Conservation (phyloP, 2,329 filamentous ascomycete genomes). For the Cercospora beticola region DNA sequence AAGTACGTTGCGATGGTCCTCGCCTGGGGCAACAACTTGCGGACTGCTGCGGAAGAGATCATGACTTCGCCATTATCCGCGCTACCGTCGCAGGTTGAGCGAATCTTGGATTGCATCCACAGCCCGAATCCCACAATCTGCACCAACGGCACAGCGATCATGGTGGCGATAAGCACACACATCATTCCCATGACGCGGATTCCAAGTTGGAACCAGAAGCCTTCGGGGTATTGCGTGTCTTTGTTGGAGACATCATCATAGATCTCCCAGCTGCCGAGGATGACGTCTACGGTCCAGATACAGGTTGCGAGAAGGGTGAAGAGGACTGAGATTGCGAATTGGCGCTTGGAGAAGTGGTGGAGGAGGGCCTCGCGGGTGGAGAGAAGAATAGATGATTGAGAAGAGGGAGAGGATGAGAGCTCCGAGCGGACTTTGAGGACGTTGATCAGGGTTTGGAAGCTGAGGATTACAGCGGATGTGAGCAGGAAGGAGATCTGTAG, state of each 20-base stretch:
- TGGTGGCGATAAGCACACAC: background rate
- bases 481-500: background rate
- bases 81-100: background rate
- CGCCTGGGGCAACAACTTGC: background rate
- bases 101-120: constrained; percentile 5
- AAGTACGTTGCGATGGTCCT: background rate
- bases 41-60: background rate
- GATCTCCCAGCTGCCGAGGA: constrained; percentile 4
- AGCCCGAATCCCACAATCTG: constrained; percentile 3
- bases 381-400: background rate
- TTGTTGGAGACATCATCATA: background rate
- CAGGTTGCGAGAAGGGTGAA: background rate
- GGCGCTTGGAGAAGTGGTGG: constrained; percentile 3
- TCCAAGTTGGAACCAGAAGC: background rate
- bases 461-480: background rate
- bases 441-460: background rate
- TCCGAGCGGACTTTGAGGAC: background rate
- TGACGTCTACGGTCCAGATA: background rate
- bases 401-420: background rate
- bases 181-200: background rate
- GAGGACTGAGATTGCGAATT: background rate
- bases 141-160: background rate
- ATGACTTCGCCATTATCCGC: background rate
- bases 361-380: background rate
- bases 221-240: background rate